Conservation (phyloP, 2,329 filamentous ascomycete genomes). For the Annulohypoxylon truncatum region DNA sequence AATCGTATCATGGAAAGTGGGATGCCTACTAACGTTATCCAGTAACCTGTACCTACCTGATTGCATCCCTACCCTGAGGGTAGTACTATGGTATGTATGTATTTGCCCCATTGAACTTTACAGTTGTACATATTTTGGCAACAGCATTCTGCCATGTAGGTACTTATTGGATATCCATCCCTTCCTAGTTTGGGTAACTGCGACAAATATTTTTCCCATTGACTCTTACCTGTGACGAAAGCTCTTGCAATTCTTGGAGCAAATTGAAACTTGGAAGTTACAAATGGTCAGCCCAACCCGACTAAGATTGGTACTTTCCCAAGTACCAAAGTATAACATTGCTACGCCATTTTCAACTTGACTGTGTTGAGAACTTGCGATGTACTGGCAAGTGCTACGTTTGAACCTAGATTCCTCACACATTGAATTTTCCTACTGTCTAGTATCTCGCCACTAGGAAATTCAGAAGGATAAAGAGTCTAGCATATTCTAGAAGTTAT, state of each 20-base stretch:
- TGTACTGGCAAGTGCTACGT: neutral
- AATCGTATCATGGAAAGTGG: slow-evolving; percentile 26
- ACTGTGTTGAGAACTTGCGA: neutral
- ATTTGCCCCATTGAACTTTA: neutral
- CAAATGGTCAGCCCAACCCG: slow-evolving; percentile 15
- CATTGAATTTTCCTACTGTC: neutral
- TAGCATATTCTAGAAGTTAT: slow-evolving; percentile 25
- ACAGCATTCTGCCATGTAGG: neutral
- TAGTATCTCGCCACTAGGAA: neutral
- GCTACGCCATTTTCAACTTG: neutral
- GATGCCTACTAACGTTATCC: slow-evolving; percentile 27
- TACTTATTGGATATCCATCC: slow-evolving; percentile 1
- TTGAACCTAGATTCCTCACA: slow-evolving; percentile 22
- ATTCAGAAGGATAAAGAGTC: neutral
- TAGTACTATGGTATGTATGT: neutral
- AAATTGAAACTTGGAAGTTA: slow-evolving; percentile 23
- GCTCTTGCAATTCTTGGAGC: slow-evolving; percentile 2
- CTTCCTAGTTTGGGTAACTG: slow-evolving; percentile 26
- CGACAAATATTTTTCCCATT: slow-evolving; percentile 26
- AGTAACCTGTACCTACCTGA: slow-evolving; percentile 7
- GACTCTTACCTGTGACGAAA: slow-evolving; percentile 12
- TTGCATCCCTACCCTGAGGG: neutral
- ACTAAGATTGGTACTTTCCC: slow-evolving; percentile 1
- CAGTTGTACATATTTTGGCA: neutral
- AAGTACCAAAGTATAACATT: neutral